Conservation (phyloP, 208 protist species). For the Crithidia acanthocephali region DNA sequence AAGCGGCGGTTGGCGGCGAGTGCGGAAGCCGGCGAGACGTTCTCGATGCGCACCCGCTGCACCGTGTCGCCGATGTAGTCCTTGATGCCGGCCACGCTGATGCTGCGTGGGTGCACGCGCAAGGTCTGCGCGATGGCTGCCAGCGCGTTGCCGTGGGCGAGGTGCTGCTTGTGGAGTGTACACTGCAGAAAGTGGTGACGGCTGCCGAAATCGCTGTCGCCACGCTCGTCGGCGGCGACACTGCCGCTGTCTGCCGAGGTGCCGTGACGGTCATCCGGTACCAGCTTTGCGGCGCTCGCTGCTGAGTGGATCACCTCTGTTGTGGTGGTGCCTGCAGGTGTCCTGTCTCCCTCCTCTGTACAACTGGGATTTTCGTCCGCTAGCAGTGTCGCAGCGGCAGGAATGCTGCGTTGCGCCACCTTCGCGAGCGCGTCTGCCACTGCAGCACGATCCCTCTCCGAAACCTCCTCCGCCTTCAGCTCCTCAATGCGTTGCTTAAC, state of each 20-base stretch:
- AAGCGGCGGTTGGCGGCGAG: constrained; percentile 66
- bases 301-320: background rate
- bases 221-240: background rate
- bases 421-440: constrained; percentile 6
- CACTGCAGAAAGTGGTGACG: constrained; percentile 61
- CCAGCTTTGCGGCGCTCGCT: no score
- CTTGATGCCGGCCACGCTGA: constrained; percentile 87
- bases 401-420: background rate
- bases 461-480: constrained; percentile 13
- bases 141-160: constrained; percentile 74
- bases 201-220: background rate
- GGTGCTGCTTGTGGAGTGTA: constrained; percentile 85
- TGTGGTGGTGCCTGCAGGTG: no score
- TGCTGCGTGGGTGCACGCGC: constrained; percentile 75
- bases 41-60: constrained; percentile 74
- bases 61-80: constrained; percentile 90
- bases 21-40: constrained; percentile 68
- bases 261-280: no score
- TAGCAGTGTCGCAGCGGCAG: no score
- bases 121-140: constrained; percentile 67
- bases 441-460: background rate
- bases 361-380: background rate
- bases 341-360: background rate
- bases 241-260: no score
- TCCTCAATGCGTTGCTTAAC: constrained; percentile 31